These are phyloP conservation scores for Peronospora farinosa DNA, from an alignment of 352 stramenopile genomes.

Conservation along the genomic window DNA sequence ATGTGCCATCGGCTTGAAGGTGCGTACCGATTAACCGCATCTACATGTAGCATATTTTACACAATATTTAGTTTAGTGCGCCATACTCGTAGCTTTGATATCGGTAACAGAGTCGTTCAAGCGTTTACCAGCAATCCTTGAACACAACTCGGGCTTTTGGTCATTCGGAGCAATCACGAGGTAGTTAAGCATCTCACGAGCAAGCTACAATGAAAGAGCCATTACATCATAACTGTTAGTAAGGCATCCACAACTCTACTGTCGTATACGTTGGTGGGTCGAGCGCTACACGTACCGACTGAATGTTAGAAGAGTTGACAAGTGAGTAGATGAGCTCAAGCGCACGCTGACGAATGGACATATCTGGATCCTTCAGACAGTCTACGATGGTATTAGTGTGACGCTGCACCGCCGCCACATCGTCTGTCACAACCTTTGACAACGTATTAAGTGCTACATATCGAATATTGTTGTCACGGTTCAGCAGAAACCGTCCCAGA, in stretches of 20 bases:
- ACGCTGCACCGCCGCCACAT: constrained; percentile 93
- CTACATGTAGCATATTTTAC: constrained; percentile 25
- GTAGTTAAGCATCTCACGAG: constrained; percentile 99
- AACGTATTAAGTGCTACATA: constrained; percentile 99
- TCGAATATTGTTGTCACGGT: constrained; percentile 99
- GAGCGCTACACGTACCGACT: constrained; percentile 45
- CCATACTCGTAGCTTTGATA: not conserved
- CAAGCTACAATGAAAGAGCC: constrained; percentile 55
- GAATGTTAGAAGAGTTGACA: constrained; percentile 96
- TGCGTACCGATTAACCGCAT: constrained; percentile 79
- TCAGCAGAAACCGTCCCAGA: constrained; percentile 96
- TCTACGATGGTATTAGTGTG: constrained; percentile 95
- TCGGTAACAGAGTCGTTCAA: not conserved
- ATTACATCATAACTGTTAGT: constrained; percentile 2
- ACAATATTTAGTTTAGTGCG: not conserved
- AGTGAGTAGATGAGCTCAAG: constrained; percentile 99
- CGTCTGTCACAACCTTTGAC: constrained; percentile 84
- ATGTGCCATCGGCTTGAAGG: constrained; percentile 88
- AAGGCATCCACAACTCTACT: not conserved
- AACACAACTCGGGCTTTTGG: constrained; percentile 93
- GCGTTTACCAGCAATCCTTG: constrained; percentile 86
- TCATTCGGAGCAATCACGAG: constrained; percentile 94
- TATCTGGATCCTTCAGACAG: constrained; percentile 95
- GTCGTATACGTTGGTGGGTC: not conserved
- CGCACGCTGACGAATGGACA: constrained; percentile 96